A percentile compares a stretch with the other conserved stretches of the same genome.
Evolutionary conservation across 2,329 filamentous ascomycete genomes (phyloP).

Genomic region (Huntiella abstrusa): DNA sequence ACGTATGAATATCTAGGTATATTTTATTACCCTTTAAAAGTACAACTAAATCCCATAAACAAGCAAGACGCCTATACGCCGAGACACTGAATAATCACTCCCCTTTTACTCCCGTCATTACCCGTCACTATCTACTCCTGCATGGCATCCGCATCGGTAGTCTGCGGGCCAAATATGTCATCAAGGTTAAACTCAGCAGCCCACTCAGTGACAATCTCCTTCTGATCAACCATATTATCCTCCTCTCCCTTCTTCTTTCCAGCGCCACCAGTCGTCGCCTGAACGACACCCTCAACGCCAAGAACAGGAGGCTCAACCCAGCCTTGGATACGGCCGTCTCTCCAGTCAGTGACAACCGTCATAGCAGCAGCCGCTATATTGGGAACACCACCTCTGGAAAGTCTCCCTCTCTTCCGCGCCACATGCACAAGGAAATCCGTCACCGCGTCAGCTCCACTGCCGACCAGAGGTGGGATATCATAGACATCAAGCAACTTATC

Average conservation of each 20-base stretch:
- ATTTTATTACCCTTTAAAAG: not conserved
- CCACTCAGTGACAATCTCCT: constrained; percentile 83
- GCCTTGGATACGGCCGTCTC: constrained; percentile 84
- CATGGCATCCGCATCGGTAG: constrained; percentile 28
- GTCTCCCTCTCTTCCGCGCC: constrained; percentile 72
- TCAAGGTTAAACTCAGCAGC: constrained; percentile 90
- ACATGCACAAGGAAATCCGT: constrained; percentile 91
- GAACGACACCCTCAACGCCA: constrained; percentile 26
- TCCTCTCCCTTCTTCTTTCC: constrained; percentile 22
- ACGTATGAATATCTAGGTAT: not conserved
- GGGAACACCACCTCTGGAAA: constrained; percentile 77
- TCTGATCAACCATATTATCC: constrained; percentile 43
- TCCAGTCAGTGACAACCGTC: constrained; percentile 90
- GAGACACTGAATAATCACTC: no score
- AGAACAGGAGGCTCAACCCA: constrained; percentile 66
- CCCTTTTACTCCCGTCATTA: no score
- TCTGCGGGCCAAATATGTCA: constrained; percentile 52
- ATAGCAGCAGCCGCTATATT: constrained; percentile 78
- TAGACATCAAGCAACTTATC: constrained; percentile 69
- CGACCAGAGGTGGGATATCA: constrained; percentile 60
- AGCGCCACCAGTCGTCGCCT: constrained; percentile 13
- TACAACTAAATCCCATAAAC: not conserved
- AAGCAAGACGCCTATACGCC: not conserved
- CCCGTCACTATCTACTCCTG: constrained; percentile 22
- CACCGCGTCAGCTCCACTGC: constrained; percentile 52